Percentiles rank a stretch among this genome's conserved stretches.
These are phyloP conservation scores for Mycena rebaudengoi DNA, from an alignment of 768 basidiomycete species.

Conservation along the genomic window DNA sequence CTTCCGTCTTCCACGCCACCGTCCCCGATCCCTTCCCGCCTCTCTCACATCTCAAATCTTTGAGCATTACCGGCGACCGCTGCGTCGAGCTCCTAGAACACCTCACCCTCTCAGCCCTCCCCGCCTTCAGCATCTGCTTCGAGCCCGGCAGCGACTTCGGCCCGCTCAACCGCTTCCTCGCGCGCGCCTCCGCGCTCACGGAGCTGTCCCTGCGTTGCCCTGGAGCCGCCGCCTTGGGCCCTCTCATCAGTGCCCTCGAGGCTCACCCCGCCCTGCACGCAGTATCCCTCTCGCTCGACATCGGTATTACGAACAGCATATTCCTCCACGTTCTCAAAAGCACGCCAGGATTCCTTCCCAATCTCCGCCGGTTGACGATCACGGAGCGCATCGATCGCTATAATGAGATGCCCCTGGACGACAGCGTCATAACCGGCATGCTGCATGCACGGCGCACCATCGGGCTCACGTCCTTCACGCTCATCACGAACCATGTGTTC, in stretches of 20 bases:
- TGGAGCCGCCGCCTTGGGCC: neutral
- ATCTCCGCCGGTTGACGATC: slow-evolving; percentile 2
- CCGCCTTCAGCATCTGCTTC: slow-evolving; percentile 1
- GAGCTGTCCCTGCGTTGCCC: slow-evolving; percentile 4
- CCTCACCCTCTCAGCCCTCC: slow-evolving; percentile 7
- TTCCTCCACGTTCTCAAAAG: slow-evolving; percentile 6
- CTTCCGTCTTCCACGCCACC: slow-evolving; percentile 7
- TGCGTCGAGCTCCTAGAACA: slow-evolving; percentile 5
- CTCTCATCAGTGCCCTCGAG: slow-evolving; percentile 6
- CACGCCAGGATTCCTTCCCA: slow-evolving; percentile 8
- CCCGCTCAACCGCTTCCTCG: slow-evolving; percentile 12
- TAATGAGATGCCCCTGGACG: slow-evolving; percentile 16
- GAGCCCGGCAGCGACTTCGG: neutral
- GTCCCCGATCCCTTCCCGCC: neutral
- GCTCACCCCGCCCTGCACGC: neutral
- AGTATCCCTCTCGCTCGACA: slow-evolving; percentile 8
- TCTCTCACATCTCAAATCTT: slow-evolving; percentile 2
- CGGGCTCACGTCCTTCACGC: slow-evolving; percentile 9
- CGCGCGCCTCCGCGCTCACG: neutral
- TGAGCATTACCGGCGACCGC: slow-evolving; percentile 13
- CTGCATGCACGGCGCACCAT: slow-evolving; percentile 5
- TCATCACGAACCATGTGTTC: slow-evolving; percentile 15
- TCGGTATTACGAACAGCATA: slow-evolving; percentile 14
- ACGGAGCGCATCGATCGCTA: slow-evolving; percentile 25
- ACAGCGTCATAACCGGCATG: slow-evolving; percentile 8